Evolutionary conservation across 2,329 filamentous ascomycete species (phyloP), one percentile per base, ranked within the genome.

Genomic region (Pseudocercospora fijiensis): DNA sequence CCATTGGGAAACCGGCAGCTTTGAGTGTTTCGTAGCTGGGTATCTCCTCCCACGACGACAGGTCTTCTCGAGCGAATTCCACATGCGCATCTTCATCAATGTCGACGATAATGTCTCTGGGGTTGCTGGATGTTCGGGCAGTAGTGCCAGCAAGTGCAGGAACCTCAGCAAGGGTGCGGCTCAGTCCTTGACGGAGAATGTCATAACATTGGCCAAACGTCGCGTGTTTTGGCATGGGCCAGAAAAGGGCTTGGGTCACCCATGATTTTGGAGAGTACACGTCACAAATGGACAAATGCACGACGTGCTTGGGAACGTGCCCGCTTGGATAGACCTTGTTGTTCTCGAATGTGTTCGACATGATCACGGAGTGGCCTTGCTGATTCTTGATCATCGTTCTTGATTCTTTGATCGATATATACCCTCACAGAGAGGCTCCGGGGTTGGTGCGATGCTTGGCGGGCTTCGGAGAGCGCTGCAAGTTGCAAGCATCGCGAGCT

Each of bases 191-290:
- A 24, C 49, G 56, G 26, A 69, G 65, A 24, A 62, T 41, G 7
- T 63, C 60, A 33, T 63, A 64, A 18, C 33, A 27, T 13, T 59
- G 41, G n/a, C 49, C 22, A 16, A 37, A 55, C 28, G 47, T 37
- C 10, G 13, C 55, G 43, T 18, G 13, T 33, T 60, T 37, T 18
- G 26, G 24, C 41, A 65, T 27, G 27, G 62, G 51, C 65, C 65
- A 69, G 60, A 69, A 69, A 43, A 62, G 60, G 18, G 60, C 58
- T 55, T 67, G 65, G 57, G 58, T 65, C 9, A 67, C 65, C 67
- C 67, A 69, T 11, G 61, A 53, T 52, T 67, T 69, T 2, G 67
- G 67, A 16, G 47, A 47, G 59, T 67, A 67, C 6, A 56, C 65
- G 56, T 69, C 67, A 47, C 62, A 63, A 22, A 67, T 57, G 8